Base-by-base conservation (phyloP, 1,284 basidiomycete species). In the Sporisorium graminicola region DNA sequence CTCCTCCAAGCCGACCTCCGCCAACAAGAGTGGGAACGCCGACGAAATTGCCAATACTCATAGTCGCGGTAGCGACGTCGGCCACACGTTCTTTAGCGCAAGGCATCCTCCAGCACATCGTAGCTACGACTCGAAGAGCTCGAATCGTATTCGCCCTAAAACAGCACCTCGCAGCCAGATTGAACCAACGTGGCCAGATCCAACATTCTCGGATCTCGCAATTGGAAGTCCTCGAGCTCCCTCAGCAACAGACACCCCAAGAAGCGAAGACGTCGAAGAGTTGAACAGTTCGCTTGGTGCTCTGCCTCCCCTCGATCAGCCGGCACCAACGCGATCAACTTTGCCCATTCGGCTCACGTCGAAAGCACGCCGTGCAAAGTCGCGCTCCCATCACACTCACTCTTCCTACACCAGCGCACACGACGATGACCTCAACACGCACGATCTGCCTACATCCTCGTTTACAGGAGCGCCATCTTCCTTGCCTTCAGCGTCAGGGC, bases 231-330 rank as follows among this genome's bases (percentile, higher is more conserved):
- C 10, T 12, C 18, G 18, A 10, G 10, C 42, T 22, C 14, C 35
- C 1, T 22, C 27, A 27, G 51, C 27, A 26, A 22, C 51, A 27
- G 52, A 56, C 40, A 66, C 53, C 2, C 58, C 58, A 12, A 58
- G 58, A n/a, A 55, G 53, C 43, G 59, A 68, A 22, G 16, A 49
- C 8, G 43, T 68, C 29, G 55, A 68, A 22, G 44, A 49, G 37
- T 56, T 58, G 18, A 31, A 42, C 12, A 20, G 51, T 6, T 53
- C 50, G 2, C 40, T 53, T 33, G 24, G 46, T n/a, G n/a, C 46
- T n/a, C 22, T 24, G 2, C 49, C 35, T 13, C 33, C 20, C 5
- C 6, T 14, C n/a, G 27, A 27, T 13, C 31, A 40, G 8, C 22
- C 37, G 27, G 33, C 53, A 7, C 13, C 44, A 1, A n/a, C 22